Conservation (phyloP, 2,329 filamentous ascomycete species). For the Colletotrichum tamarilloi region DNA sequence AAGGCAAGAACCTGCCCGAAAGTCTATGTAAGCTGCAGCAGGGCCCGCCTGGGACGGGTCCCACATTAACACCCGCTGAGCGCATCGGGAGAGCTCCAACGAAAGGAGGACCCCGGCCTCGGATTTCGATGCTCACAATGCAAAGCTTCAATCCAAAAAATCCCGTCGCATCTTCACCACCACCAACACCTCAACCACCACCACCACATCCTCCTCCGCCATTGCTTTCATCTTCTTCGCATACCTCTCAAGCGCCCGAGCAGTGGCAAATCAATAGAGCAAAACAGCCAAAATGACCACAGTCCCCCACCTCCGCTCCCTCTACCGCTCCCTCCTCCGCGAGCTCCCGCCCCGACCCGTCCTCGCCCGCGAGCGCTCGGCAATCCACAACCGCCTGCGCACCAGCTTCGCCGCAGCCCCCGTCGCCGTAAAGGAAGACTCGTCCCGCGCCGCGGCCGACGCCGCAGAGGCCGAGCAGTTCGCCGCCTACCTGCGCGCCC, state of each 20-base stretch:
- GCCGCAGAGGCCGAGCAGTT: conserved; percentile 76
- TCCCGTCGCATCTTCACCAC: neutral
- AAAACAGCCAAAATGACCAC: conserved; percentile 44
- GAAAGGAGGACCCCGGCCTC: neutral
- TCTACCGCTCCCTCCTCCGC: conserved; percentile 90
- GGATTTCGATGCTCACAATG: neutral
- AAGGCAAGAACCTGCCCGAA: neutral
- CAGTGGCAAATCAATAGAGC: neutral
- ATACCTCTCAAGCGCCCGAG: neutral
- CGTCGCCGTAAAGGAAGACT: conserved; percentile 40
- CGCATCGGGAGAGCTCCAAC: neutral
- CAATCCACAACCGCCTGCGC: conserved; percentile 77
- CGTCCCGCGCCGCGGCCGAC: conserved; percentile 38
- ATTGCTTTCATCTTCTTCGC: neutral
- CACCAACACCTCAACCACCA: neutral
- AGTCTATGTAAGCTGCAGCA: neutral
- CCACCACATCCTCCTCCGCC: neutral
- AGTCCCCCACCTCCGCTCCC: conserved; percentile 67
- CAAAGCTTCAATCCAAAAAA: neutral
- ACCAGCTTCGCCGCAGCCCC: conserved; percentile 62
- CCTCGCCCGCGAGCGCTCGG: conserved; percentile 68
- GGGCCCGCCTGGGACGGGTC: neutral
- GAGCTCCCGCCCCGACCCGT: conserved; percentile 82
- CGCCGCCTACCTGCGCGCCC: conserved; percentile 83
- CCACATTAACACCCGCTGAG: neutral